phyloP scores from a whole-genome alignment of 2,329 filamentous ascomycete species.

The Hypocrella siamensis region DNA sequence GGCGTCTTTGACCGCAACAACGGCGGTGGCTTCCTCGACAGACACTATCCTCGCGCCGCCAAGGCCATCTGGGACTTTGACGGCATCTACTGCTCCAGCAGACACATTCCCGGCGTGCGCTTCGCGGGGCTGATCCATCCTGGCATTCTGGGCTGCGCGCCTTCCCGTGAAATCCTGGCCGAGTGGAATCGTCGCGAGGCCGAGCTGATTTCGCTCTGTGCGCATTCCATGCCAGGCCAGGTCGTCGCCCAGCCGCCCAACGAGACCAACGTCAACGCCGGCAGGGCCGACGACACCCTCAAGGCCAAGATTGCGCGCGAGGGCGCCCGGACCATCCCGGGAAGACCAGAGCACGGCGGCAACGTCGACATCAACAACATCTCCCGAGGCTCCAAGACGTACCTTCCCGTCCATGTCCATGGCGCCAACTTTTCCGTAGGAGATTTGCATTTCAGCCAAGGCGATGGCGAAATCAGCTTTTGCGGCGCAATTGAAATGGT shows the following conservation, averaged over 20 bases:
- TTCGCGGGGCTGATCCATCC: slow-evolving; percentile 86
- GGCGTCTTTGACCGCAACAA: slow-evolving; percentile 68
- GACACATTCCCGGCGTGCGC: slow-evolving; percentile 75
- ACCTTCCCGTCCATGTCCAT: slow-evolving; percentile 70
- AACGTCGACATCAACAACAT: slow-evolving; percentile 90
- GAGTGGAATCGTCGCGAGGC: slow-evolving; percentile 76
- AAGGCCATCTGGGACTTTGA: slow-evolving; percentile 47
- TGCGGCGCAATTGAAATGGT: slow-evolving; percentile 82
- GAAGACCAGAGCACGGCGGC: slow-evolving; percentile 73
- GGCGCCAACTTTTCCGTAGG: slow-evolving; percentile 86
- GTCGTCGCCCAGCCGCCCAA: slow-evolving; percentile 65
- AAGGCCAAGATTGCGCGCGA: slow-evolving; percentile 57
- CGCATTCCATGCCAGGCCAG: slow-evolving; percentile 42
- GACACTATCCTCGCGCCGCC: slow-evolving; percentile 66
- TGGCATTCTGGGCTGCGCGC: slow-evolving; percentile 80
- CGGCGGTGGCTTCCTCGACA: slow-evolving; percentile 78
- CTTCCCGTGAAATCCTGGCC: slow-evolving; percentile 59
- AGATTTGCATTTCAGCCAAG: slow-evolving; percentile 69
- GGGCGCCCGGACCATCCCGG: slow-evolving; percentile 73
- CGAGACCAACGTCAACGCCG: slow-evolving; percentile 57
- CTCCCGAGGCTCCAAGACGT: slow-evolving; percentile 64
- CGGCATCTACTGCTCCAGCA: slow-evolving; percentile 56
- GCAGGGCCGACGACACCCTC: slow-evolving; percentile 39
- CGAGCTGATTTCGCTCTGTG: slow-evolving; percentile 52
- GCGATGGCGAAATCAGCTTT: slow-evolving; percentile 82